phyloP scores from a whole-genome alignment of 306 rosid genomes.

The Trifolium repens region DNA sequence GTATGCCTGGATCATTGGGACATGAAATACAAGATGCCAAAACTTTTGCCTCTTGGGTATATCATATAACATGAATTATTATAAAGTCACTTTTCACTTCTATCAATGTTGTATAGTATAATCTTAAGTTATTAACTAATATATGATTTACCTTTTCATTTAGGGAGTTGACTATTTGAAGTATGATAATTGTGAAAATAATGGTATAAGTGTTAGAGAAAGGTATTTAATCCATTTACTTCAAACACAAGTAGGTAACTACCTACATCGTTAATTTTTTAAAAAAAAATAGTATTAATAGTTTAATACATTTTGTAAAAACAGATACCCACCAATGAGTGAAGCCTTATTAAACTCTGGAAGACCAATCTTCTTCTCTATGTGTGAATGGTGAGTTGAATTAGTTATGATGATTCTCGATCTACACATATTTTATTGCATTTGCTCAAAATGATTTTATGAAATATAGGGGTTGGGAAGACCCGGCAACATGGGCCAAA shows the following conservation, averaged over 20 bases:
- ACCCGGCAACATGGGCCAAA: slow-evolving; percentile 22
- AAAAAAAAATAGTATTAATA: too few relatives aligned
- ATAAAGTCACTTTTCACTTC: not conserved
- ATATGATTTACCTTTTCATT: not conserved
- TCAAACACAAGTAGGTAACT: not conserved
- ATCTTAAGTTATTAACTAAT: not conserved
- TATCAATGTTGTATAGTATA: not conserved
- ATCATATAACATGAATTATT: not conserved
- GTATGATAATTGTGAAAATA: slow-evolving; percentile 66
- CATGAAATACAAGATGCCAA: slow-evolving; percentile 72
- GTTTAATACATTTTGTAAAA: slow-evolving; percentile 12
- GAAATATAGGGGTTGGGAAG: slow-evolving; percentile 32
- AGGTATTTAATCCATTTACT: not conserved
- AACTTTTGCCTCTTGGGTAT: slow-evolving; percentile 74
- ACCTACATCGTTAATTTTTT: too few relatives aligned
- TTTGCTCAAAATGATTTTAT: not conserved
- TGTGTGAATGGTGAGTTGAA: slow-evolving; percentile 72
- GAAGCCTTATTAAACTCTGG: slow-evolving; percentile 57
- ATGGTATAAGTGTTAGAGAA: slow-evolving; percentile 1
- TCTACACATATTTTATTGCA: not conserved
- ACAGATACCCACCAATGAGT: slow-evolving; percentile 69
- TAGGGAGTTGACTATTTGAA: slow-evolving; percentile 73
- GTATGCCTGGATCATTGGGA: slow-evolving; percentile 73
- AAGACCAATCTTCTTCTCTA: slow-evolving; percentile 59
- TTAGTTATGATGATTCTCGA: slow-evolving; percentile 1